Conservation (phyloP, 805 yeast species). For the Millerago galiae region DNA sequence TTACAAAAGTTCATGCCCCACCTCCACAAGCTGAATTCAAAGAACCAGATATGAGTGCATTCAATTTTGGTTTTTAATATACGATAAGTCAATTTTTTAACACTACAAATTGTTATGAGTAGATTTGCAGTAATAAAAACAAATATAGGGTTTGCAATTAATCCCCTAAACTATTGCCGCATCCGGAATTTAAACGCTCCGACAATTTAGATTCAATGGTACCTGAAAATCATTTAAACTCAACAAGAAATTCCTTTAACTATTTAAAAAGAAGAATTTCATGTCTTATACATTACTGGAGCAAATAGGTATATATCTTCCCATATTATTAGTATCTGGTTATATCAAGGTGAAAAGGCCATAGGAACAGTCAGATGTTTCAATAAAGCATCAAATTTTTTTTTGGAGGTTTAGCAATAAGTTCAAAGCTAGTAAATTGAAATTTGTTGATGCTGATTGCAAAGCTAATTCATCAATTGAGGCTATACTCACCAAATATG, state of each 20-base stretch:
- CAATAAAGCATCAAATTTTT: constrained; percentile 4
- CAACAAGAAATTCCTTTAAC: neutral
- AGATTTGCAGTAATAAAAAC: no score
- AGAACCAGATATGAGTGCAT: constrained; percentile 76
- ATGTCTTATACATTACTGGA: constrained; percentile 3
- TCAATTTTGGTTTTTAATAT: constrained; percentile 40
- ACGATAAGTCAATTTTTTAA: neutral
- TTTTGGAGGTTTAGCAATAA: neutral
- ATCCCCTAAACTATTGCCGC: no score
- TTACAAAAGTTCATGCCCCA: constrained; percentile 7
- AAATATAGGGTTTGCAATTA: no score
- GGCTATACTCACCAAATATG: neutral
- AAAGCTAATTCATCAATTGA: constrained; percentile 1
- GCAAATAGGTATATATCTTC: constrained; percentile 9
- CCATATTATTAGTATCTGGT: constrained; percentile 1
- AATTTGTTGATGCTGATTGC: constrained; percentile 6
- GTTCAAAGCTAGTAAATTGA: constrained; percentile 5
- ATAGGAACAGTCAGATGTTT: constrained; percentile 5
- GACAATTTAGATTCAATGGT: no score
- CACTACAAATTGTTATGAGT: no score
- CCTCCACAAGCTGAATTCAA: constrained; percentile 53
- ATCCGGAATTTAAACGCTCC: no score
- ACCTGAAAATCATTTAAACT: no score
- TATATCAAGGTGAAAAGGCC: constrained; percentile 1
- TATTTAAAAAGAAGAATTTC: no score